Base-by-base conservation (phyloP, 495 filamentous ascomycete species). In the Symbiotaphrina buchneri region DNA sequence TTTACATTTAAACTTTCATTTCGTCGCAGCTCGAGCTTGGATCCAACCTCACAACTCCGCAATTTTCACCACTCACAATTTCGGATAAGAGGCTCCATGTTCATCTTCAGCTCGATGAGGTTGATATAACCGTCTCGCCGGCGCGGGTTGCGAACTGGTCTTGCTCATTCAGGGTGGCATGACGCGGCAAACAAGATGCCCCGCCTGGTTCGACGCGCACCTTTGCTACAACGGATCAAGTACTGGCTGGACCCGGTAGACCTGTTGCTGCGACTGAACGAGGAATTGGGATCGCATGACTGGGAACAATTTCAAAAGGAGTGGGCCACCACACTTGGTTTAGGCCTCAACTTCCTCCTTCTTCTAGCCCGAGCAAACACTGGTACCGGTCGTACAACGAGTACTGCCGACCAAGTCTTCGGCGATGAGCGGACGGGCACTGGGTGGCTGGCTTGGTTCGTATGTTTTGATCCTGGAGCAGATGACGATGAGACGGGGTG, bases 161-260 rank as follows among this genome's bases (percentile, higher is more conserved):
- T n/a, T n/a, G n/a, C n/a, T n/a, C n/a, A n/a, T n/a, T n/a, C n/a
- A n/a, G n/a, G n/a, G n/a, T n/a, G n/a, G n/a, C n/a, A n/a, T n/a
- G n/a, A n/a, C n/a, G n/a, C n/a, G n/a, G n/a, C n/a, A 25, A 13
- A 25, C 7, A 25, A 25, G 13, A 71, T 74, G 62, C 75, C 75
- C 32, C 71, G 81, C 43, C 67, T 93, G 23, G 66, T 97, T 36
- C 82, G 87, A 42, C 69, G 68, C 23, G 65, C 65, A 35, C 69
- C 85, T 42, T 58, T 92, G 42, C 35, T 48, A 2, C 70, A 93
- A 56, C 74, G 83, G 38, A 61, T 95, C 40, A 64, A 66, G 43
- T 58, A 70, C 28, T 70, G 71, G 47, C 56, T 97, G 20, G 82
- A 95, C 42, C 84, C 82, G 15, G 62, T 74, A 47, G 87, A 97